A percentile compares a stretch with the other conserved stretches of the same genome.
phyloP scores from a whole-genome alignment of 2,329 filamentous ascomycete species.

The Colletotrichum sp. region DNA sequence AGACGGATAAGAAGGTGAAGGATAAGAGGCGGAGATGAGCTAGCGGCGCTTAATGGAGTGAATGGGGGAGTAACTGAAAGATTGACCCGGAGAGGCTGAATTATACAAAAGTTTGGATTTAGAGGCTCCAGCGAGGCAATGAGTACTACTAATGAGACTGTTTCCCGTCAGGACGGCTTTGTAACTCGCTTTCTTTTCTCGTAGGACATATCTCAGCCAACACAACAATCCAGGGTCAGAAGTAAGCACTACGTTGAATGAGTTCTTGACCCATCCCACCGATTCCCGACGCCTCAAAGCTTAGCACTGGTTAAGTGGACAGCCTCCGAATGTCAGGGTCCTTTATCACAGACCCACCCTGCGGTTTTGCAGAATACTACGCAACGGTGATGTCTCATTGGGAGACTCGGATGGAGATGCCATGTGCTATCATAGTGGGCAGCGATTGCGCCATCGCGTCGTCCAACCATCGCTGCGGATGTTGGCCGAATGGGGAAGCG shows the following conservation, averaged over 20 bases:
- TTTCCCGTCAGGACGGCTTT: background rate
- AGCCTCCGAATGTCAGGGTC: background rate
- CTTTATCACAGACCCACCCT: background rate
- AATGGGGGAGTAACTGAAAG: background rate
- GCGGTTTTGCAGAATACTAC: background rate
- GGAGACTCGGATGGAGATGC: background rate
- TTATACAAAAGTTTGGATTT: constrained; percentile 12
- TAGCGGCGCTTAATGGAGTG: background rate
- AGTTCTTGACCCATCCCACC: background rate
- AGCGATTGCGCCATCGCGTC: constrained; percentile 13
- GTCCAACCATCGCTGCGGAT: constrained; percentile 7
- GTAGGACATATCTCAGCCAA: background rate
- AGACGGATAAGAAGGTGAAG: background rate
- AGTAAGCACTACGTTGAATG: background rate
- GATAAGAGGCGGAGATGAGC: background rate
- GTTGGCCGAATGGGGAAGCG: background rate
- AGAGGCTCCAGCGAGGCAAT: background rate
- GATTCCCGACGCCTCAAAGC: background rate
- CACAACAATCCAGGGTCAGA: background rate
- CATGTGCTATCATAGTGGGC: constrained; percentile 13
- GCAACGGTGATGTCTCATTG: background rate
- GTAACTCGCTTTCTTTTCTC: background rate
- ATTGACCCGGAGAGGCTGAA: background rate
- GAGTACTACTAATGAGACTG: background rate
- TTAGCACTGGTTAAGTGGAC: background rate